Evolutionary conservation across 805 yeast species (phyloP), one percentile per base, ranked within the genome.

Genomic region (Saturnispora dispora): DNA sequence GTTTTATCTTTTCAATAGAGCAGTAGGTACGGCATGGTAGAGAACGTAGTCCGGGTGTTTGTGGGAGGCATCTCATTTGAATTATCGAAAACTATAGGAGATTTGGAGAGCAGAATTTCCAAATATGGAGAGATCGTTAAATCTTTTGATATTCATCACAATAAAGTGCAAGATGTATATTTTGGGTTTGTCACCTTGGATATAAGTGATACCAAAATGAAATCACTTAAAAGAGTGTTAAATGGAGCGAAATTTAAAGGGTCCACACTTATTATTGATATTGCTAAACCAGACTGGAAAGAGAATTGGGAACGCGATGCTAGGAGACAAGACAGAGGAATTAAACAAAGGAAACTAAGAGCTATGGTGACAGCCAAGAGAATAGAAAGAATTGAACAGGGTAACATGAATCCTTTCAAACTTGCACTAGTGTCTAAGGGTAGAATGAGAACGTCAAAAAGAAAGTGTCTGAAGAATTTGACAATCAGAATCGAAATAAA

Each of bases 241-340:
- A 77, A 88, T 62, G 93, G 90, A 30, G 77, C 84, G 1, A 77
- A 76, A 25, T 91, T 75, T 67, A 88, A 85, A 74, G 96, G 95
- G 2, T 73, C 83, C 25, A 78, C 75, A 49, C 65, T 91, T 35
- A 71, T 72, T 2, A 67, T 91, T 9, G 79, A 75, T 48, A 63
- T 69, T 44, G 96, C 97, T 3, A 78, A 75, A 57, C 81, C 81
- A 0, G 71, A 70, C 43, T 85, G 68, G 65, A 59, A 67, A 44
- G 69, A 69, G 23, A 60, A 66, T 18, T 76, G 82, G 83, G 64
- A 66, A 30, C 61, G 64, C 44, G 83, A 82, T 55, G 54, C 64
- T 30, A 66, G 63, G 11, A 64, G 76, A 42, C 76, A 76, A 39
- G 75, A 70, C 35, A 51, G 59, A 2, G 63, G 64, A 10, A 56